A percentile compares a stretch with the other conserved stretches of the same genome.
These are phyloP conservation scores for Sordariomycetes sp. DNA, from an alignment of 2,329 filamentous ascomycete genomes.

Conservation along the genomic window DNA sequence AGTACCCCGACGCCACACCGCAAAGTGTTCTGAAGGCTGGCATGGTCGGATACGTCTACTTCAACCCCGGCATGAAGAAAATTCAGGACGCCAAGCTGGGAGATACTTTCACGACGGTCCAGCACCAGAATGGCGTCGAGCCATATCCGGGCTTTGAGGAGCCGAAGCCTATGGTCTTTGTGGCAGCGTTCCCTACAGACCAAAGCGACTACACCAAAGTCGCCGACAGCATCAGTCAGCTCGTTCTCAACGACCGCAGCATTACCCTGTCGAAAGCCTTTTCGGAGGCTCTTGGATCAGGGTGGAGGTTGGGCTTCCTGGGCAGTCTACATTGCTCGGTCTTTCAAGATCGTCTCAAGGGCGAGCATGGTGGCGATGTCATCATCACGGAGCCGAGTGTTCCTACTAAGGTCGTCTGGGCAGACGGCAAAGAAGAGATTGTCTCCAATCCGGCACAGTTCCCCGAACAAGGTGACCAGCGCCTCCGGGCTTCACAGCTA, in stretches of 20 bases:
- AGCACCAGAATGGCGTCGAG: constrained; percentile 65
- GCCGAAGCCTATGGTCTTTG: constrained; percentile 97
- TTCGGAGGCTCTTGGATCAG: constrained; percentile 85
- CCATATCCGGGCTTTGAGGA: constrained; percentile 90
- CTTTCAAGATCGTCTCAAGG: constrained; percentile 87
- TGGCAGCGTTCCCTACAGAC: constrained; percentile 91
- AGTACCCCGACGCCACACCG: constrained; percentile 81
- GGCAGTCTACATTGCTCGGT: constrained; percentile 99
- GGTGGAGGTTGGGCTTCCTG: constrained; percentile 88
- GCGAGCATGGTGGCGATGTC: constrained; percentile 89
- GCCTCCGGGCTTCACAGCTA: constrained; percentile 31
- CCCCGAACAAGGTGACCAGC: constrained; percentile 54
- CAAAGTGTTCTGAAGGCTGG: constrained; percentile 76
- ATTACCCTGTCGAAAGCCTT: constrained; percentile 91
- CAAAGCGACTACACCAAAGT: constrained; percentile 78
- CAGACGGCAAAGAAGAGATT: constrained; percentile 66
- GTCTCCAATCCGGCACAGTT: constrained; percentile 85
- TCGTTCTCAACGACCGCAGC: constrained; percentile 89
- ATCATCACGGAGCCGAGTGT: constrained; percentile 97
- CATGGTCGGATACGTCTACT: constrained; percentile 92
- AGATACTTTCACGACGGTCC: constrained; percentile 84
- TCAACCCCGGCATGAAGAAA: constrained; percentile 97
- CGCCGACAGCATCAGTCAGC: constrained; percentile 88
- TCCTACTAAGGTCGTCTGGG: constrained; percentile 77
- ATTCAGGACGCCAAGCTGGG: constrained; percentile 94